Evolutionary conservation across 2,329 filamentous ascomycete species (phyloP).

Genomic region (Fusarium brevicatenulatum): DNA sequence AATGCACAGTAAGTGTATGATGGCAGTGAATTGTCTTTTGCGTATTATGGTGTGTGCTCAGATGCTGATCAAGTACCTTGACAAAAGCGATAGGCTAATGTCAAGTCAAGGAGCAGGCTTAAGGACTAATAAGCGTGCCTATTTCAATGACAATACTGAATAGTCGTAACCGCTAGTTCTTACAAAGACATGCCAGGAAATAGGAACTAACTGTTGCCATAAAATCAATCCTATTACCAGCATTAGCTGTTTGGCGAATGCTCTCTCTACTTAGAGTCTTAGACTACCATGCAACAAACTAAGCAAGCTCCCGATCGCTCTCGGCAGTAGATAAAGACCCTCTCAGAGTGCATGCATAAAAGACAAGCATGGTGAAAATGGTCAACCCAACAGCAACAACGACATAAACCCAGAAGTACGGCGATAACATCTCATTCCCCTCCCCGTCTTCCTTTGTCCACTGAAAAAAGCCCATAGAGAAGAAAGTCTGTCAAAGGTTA

Average conservation of each 20-base stretch:
- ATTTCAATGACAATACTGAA: too few species aligned
- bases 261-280: too few species aligned
- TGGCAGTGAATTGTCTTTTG: too few species aligned
- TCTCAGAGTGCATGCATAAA: not conserved
- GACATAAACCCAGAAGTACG: not conserved
- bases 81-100: too few species aligned
- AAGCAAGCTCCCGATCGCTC: not conserved
- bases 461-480: conserved; percentile 7
- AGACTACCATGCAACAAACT: too few species aligned
- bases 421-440: rapidly evolving
- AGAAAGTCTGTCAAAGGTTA: not conserved
- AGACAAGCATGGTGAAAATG: not conserved
- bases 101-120: too few species aligned
- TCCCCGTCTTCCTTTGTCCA: not conserved
- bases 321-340: rapidly evolving
- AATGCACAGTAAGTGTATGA: too few species aligned
- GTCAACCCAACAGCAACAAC: conserved; percentile 3
- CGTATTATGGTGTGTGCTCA: too few species aligned
- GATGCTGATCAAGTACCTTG: too few species aligned
- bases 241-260: too few species aligned
- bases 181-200: not conserved
- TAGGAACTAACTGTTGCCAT: not conserved
- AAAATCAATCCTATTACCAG: not conserved
- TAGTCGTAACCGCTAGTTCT: too few species aligned
- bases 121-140: too few species aligned